Conservation (phyloP, 2,329 filamentous ascomycete genomes). For the Pseudocercospora pini-densiflorae region DNA sequence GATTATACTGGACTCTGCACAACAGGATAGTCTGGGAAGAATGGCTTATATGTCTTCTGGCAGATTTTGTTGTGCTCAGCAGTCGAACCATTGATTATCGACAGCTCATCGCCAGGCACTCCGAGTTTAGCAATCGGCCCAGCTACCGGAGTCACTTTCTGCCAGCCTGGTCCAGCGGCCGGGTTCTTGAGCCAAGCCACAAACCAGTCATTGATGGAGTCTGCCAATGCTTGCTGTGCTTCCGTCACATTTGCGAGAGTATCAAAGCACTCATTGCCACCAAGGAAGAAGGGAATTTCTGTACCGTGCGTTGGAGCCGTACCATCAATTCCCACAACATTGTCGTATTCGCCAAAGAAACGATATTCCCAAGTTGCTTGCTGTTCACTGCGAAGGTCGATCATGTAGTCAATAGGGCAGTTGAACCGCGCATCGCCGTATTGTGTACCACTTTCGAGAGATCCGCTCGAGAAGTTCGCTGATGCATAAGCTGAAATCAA, state of each 20-base stretch:
- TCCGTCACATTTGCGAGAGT: slow-evolving; percentile 5
- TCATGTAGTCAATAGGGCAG: slow-evolving; percentile 12
- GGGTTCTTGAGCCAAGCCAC: slow-evolving; percentile 13
- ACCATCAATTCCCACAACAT: slow-evolving; percentile 20
- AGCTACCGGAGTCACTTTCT: background rate
- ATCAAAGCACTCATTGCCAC: slow-evolving; percentile 13
- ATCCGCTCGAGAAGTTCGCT: slow-evolving; percentile 43
- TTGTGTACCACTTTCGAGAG: slow-evolving; percentile 49
- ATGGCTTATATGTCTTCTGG: slow-evolving; percentile 1
- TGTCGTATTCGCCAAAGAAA: slow-evolving; percentile 46
- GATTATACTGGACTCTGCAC: background rate
- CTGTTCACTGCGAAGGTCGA: slow-evolving; percentile 5
- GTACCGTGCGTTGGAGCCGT: slow-evolving; percentile 12
- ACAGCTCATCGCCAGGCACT: background rate
- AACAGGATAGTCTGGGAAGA: slow-evolving; percentile 5
- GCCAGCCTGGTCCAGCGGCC: slow-evolving; percentile 11
- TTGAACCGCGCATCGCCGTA: slow-evolving; percentile 44
- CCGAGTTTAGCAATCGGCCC: slow-evolving; percentile 8
- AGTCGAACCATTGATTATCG: background rate
- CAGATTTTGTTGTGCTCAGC: slow-evolving; percentile 9
- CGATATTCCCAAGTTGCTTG: slow-evolving; percentile 35
- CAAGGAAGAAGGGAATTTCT: slow-evolving; percentile 13
- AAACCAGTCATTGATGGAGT: slow-evolving; percentile 13
- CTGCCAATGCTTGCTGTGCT: slow-evolving; percentile 11
- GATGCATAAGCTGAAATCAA: slow-evolving; percentile 43